Evolutionary conservation across 2,329 filamentous ascomycete genomes (phyloP).

Genomic region (Pseudocercospora crystallina): DNA sequence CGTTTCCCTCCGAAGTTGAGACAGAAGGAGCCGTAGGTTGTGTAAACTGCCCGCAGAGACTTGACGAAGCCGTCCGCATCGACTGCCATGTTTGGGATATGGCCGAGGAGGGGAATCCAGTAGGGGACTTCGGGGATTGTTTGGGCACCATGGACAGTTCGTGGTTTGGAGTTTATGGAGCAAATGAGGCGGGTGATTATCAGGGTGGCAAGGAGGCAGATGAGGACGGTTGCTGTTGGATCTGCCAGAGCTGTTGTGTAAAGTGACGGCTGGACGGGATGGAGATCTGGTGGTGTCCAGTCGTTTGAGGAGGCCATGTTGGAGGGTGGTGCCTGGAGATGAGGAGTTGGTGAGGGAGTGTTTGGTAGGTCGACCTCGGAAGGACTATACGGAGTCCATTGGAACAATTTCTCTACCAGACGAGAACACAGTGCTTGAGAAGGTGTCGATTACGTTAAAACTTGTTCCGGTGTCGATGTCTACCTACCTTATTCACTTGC

Average conservation of each 20-base stretch:
- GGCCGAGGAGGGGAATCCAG: conserved; percentile 60
- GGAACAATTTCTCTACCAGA: too few relatives aligned
- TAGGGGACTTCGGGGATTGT: conserved; percentile 49
- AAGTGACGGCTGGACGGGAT: conserved; percentile 1
- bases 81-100: conserved; percentile 52
- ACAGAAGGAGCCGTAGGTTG: conserved; percentile 44
- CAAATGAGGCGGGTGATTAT: conserved; percentile 24
- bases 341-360: too few relatives aligned
- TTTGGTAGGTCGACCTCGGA: too few relatives aligned
- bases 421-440: too few relatives aligned
- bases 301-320: conserved; percentile 1
- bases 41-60: conserved; percentile 40
- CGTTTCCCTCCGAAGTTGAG: conserved; percentile 51
- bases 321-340: not conserved
- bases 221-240: not conserved
- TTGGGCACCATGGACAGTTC: conserved; percentile 24
- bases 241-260: not conserved
- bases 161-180: conserved; percentile 15
- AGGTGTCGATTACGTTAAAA: too few relatives aligned
- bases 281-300: conserved; percentile 5
- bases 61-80: conserved; percentile 47
- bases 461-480: too few relatives aligned
- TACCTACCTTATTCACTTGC: too few relatives aligned
- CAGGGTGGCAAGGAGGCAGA: conserved; percentile 16
- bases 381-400: too few relatives aligned